Conservation (phyloP, 352 stramenopile genomes). For the Globisporangium ultimum region DNA sequence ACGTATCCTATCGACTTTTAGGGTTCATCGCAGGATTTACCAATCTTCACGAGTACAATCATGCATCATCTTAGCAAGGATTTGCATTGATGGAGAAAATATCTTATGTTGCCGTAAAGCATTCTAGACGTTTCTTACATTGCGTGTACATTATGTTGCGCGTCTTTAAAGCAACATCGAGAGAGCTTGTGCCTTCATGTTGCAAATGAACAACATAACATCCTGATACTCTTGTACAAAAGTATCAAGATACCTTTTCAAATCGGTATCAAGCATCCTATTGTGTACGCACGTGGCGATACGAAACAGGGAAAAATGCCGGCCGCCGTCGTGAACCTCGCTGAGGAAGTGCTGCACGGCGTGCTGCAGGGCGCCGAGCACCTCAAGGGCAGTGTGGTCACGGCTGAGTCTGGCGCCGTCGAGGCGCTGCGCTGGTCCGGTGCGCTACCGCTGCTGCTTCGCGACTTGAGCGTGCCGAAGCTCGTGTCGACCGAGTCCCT, state of each 20-base stretch:
- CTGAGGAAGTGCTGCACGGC: slow-evolving; percentile 50
- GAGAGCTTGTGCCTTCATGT: too few relatives aligned
- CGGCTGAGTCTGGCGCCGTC: slow-evolving; percentile 47
- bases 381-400: slow-evolving; percentile 44
- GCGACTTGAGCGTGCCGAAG: slow-evolving; percentile 51
- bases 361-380: slow-evolving; percentile 56
- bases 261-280: neutral
- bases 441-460: slow-evolving; percentile 59
- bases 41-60: too few relatives aligned
- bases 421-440: slow-evolving; percentile 68
- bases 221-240: neutral
- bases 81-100: too few relatives aligned
- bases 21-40: too few relatives aligned
- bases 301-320: neutral
- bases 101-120: too few relatives aligned
- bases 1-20: too few relatives aligned
- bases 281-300: neutral
- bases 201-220: too few relatives aligned
- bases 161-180: too few relatives aligned
- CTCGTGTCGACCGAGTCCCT: slow-evolving; percentile 39
- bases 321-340: slow-evolving; percentile 35
- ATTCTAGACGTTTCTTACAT: too few relatives aligned
- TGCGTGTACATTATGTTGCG: too few relatives aligned
- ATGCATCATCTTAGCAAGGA: too few relatives aligned
- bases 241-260: neutral